Evolutionary conservation across 2,329 filamentous ascomycete genomes (phyloP).

Genomic region (Leptographium flavum): DNA sequence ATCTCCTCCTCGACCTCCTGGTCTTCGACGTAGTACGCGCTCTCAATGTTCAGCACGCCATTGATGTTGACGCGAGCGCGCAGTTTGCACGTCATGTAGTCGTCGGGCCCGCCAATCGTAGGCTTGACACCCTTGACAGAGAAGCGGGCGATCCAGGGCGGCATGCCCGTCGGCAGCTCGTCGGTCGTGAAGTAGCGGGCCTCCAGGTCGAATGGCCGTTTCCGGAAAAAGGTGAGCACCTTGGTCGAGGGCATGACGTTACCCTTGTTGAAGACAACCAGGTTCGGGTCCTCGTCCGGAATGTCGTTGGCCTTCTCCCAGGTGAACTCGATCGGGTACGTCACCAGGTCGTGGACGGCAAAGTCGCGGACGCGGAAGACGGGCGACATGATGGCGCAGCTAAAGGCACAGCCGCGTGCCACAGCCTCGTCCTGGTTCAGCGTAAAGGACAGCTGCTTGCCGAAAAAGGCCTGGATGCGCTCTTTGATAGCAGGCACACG

Average conservation of each 20-base stretch:
- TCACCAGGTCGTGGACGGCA: slow-evolving; percentile 90
- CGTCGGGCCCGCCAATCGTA: slow-evolving; percentile 59
- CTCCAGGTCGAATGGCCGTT: slow-evolving; percentile 93
- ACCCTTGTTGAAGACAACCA: slow-evolving; percentile 95
- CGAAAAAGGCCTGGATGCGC: slow-evolving; percentile 77
- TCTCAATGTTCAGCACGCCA: slow-evolving; percentile 91
- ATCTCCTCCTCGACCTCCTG: slow-evolving; percentile 75
- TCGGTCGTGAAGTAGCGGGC: slow-evolving; percentile 85
- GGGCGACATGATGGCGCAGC: slow-evolving; percentile 91
- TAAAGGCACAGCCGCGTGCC: slow-evolving; percentile 90
- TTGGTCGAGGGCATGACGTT: slow-evolving; percentile 97
- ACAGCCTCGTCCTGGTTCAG: slow-evolving; percentile 97
- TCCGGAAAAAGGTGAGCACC: slow-evolving; percentile 98
- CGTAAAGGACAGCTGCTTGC: slow-evolving; percentile 85
- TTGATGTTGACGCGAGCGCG: slow-evolving; percentile 95
- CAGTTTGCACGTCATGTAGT: slow-evolving; percentile 99
- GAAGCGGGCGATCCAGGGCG: slow-evolving; percentile 94
- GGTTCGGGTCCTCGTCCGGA: slow-evolving; percentile 91
- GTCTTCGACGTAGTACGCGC: slow-evolving; percentile 95
- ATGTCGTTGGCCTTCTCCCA: slow-evolving; percentile 99
- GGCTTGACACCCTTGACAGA: slow-evolving; percentile 96
- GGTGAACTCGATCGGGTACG: slow-evolving; percentile 95
- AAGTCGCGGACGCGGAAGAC: slow-evolving; percentile 99
- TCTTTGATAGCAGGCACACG: slow-evolving; percentile 91
- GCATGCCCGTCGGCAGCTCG: slow-evolving; percentile 71